Evolutionary conservation across 495 filamentous ascomycete species (phyloP).

Genomic region (Articulospora tetracladia): DNA sequence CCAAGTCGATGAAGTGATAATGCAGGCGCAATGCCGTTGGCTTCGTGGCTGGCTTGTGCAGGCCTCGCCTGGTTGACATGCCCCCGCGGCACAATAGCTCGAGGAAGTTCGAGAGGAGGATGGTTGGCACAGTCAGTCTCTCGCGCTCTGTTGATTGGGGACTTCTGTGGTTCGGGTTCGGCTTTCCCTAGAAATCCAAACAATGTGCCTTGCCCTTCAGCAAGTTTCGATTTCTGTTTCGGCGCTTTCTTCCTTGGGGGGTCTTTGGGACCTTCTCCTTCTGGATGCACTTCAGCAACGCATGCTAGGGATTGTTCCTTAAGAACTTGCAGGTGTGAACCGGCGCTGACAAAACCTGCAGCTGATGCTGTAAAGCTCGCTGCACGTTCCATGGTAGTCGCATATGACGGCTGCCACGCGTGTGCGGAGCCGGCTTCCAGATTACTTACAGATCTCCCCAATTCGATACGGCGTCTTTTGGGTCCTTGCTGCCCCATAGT

Average conservation of each 20-base stretch:
- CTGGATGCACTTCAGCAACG: neutral
- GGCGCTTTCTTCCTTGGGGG: slow-evolving; percentile 13
- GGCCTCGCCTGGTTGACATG: slow-evolving; percentile 23
- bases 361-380: slow-evolving; percentile 23
- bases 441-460: slow-evolving; percentile 30
- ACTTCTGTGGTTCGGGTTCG: slow-evolving; percentile 30
- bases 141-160: slow-evolving; percentile 28
- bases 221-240: slow-evolving; percentile 25
- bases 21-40: slow-evolving; percentile 23
- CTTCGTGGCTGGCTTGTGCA: slow-evolving; percentile 34
- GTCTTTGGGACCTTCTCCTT: neutral
- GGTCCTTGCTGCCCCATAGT: slow-evolving; percentile 29
- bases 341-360: slow-evolving; percentile 26
- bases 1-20: slow-evolving; percentile 23
- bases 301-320: slow-evolving; percentile 20
- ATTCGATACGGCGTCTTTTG: slow-evolving; percentile 25
- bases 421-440: slow-evolving; percentile 11
- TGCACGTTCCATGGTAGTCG: slow-evolving; percentile 26
- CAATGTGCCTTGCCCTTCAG: slow-evolving; percentile 42
- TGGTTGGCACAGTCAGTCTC: neutral
- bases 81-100: slow-evolving; percentile 14
- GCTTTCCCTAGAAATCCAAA: slow-evolving; percentile 38
- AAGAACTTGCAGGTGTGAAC: slow-evolving; percentile 23
- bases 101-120: neutral
- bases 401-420: slow-evolving; percentile 20